Conservation (phyloP, 768 basidiomycete genomes). For the Phlebiopsis flavidoalba region DNA sequence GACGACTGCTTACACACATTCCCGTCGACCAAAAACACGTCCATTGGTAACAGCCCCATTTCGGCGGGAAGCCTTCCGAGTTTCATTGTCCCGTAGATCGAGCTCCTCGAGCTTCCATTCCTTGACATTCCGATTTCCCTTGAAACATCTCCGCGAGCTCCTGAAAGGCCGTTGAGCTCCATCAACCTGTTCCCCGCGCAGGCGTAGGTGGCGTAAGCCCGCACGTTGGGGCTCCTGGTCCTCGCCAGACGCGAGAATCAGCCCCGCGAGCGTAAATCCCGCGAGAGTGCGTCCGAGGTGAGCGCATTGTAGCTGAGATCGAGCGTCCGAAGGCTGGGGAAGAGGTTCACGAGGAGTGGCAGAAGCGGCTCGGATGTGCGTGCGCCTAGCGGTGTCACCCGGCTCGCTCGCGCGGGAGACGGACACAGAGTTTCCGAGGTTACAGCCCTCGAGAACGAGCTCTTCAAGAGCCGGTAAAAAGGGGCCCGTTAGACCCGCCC, state of each 20-base stretch:
- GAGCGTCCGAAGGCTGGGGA: constrained; percentile 64
- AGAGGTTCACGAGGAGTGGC: constrained; percentile 54
- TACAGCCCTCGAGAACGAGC: constrained; percentile 69
- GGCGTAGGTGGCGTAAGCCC: constrained; percentile 59
- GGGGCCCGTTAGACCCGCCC: constrained; percentile 22
- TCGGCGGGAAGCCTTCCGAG: constrained; percentile 63
- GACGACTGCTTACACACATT: constrained; percentile 67
- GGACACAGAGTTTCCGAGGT: constrained; percentile 53
- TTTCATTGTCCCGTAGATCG: constrained; percentile 79
- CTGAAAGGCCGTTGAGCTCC: constrained; percentile 57
- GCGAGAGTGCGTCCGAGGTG: constrained; percentile 46
- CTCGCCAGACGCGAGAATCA: constrained; percentile 40
- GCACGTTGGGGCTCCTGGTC: constrained; percentile 25
- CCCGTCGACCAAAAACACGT: constrained; percentile 80
- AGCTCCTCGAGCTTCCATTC: constrained; percentile 79
- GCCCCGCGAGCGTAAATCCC: constrained; percentile 39
- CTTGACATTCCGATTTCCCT: constrained; percentile 53
- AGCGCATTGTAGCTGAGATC: constrained; percentile 75
- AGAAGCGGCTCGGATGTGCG: constrained; percentile 52
- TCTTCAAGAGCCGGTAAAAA: constrained; percentile 69
- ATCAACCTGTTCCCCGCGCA: constrained; percentile 67
- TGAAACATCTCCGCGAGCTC: constrained; percentile 60
- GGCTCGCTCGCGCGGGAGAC: constrained; percentile 33
- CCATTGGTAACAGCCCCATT: constrained; percentile 70
- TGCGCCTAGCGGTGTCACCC: constrained; percentile 27